Evolutionary conservation across 148 eudicot genomes (phyloP).

Genomic region (Rhododendron ovatum): DNA sequence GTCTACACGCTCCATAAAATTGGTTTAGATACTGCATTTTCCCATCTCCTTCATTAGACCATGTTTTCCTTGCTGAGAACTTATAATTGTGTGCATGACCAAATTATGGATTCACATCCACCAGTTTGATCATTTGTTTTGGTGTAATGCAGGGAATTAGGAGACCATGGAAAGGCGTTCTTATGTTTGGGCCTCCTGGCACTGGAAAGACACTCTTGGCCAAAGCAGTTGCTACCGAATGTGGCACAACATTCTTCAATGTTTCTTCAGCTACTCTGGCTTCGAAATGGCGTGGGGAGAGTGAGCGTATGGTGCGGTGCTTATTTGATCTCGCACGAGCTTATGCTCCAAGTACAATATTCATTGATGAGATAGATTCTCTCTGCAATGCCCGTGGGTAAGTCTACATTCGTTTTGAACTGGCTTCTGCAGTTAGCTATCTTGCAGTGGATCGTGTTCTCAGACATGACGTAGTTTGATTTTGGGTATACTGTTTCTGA

Average conservation of each 20-base stretch:
- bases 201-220: constrained; percentile 99
- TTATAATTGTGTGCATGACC: not conserved
- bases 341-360: constrained; percentile 96
- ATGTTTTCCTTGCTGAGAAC: not conserved
- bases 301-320: constrained; percentile 95
- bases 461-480: not conserved
- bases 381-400: constrained; percentile 98
- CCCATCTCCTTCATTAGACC: not conserved
- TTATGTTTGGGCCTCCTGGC: constrained; percentile 99
- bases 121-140: not conserved
- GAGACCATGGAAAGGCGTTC: constrained; percentile 99
- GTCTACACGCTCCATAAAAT: not conserved
- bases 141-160: constrained; percentile 67
- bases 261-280: constrained; percentile 98
- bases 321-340: constrained; percentile 98
- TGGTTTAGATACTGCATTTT: constrained; percentile 1
- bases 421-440: not conserved
- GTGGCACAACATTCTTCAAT: constrained; percentile 96
- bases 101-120: not conserved
- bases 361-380: constrained; percentile 98
- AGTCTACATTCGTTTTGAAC: constrained; percentile 11
- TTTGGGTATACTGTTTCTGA: not conserved
- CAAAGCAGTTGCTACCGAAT: constrained; percentile 98
- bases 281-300: constrained; percentile 99
- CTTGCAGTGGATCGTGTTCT: not conserved